Evolutionary conservation across 345 rosid genomes (phyloP), one percentile per base, ranked within the genome.

Genomic region (Hypericum androsaemum): DNA sequence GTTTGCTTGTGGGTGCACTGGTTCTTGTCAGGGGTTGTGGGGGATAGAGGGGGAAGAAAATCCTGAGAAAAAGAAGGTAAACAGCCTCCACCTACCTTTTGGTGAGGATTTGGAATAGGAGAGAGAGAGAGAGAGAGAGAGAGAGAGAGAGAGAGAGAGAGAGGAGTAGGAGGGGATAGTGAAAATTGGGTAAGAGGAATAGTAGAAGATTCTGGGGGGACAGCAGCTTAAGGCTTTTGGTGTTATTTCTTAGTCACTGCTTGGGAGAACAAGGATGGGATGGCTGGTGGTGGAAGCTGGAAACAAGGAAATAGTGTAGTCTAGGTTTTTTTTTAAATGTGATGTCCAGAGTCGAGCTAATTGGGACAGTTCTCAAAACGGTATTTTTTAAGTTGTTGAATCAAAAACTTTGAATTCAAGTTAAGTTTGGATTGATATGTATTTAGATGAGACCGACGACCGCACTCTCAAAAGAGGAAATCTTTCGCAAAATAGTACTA

Each of bases 41-140:
- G n/a, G 68, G 64, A 59, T 54, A 53, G 22, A 10, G 49, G 5
- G 36, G 40, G 36, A 39, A 72, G n/a, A 65, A 66, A 73, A 56
- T 62, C 58, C 67, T 60, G 82, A 70, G 68, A 70, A 61, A 60
- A 67, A 71, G 77, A 73, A 50, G 96, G 75, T 87, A 81, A 87
- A 49, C 98, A 82, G 87, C 65, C 75, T 22, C 79, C 67, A 82
- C 96, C 96, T 76, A 86, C 73, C 67, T 57, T 16, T 43, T 53
- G 37, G 63, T 53, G 51, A 41, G 58, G 57, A 50, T 51, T 61
- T 60, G 56, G 44, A 61, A 61, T 50, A 5, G 47, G 10, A 7
- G 42, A 17, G 50, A 43, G 16, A 40, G 43, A 57, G 71, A 61
- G 64, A 58, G 49, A 3, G 45, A 59, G 51, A 37, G 53, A 16